These are phyloP conservation scores for Lactarius tabidus DNA, from an alignment of 768 basidiomycete species.

Conservation along the genomic window DNA sequence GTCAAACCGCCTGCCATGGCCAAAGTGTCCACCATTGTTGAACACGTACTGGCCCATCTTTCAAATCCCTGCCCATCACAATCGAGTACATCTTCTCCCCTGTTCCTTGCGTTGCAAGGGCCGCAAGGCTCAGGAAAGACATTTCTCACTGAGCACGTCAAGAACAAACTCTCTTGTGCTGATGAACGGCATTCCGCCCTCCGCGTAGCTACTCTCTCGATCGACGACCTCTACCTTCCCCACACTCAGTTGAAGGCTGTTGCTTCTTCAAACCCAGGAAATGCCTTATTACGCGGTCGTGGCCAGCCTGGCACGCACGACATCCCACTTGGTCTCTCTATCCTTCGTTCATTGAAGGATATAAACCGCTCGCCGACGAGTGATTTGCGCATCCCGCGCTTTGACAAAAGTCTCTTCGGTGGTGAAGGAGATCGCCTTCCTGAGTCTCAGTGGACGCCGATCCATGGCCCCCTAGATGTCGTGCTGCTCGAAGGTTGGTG, in stretches of 20 bases:
- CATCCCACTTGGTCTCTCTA: constrained; percentile 52
- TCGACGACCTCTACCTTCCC: constrained; percentile 85
- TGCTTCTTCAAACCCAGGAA: constrained; percentile 51
- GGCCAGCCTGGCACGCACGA: constrained; percentile 95
- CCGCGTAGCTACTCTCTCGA: constrained; percentile 60
- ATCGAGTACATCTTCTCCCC: constrained; percentile 40
- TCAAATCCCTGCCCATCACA: constrained; percentile 23
- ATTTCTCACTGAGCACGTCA: constrained; percentile 60
- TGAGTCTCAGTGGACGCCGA: constrained; percentile 36
- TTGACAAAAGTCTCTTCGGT: constrained; percentile 78
- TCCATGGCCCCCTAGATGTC: constrained; percentile 61
- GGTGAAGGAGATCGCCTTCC: constrained; percentile 83
- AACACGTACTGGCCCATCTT: constrained; percentile 40
- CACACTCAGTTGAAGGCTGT: constrained; percentile 57
- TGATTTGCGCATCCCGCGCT: constrained; percentile 61
- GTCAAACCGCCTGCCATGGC: background rate
- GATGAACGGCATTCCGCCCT: constrained; percentile 44
- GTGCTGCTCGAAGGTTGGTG: constrained; percentile 97
- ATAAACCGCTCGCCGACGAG: constrained; percentile 30
- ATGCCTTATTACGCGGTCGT: constrained; percentile 72
- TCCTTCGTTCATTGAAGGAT: constrained; percentile 48
- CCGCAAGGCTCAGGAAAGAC: constrained; percentile 96
- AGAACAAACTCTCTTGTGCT: constrained; percentile 31
- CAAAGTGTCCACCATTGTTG: constrained; percentile 37
- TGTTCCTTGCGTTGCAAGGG: constrained; percentile 87